These are phyloP conservation scores for Berberis thunbergii DNA, from an alignment of 164 flowering plant species.

Conservation along the genomic window DNA sequence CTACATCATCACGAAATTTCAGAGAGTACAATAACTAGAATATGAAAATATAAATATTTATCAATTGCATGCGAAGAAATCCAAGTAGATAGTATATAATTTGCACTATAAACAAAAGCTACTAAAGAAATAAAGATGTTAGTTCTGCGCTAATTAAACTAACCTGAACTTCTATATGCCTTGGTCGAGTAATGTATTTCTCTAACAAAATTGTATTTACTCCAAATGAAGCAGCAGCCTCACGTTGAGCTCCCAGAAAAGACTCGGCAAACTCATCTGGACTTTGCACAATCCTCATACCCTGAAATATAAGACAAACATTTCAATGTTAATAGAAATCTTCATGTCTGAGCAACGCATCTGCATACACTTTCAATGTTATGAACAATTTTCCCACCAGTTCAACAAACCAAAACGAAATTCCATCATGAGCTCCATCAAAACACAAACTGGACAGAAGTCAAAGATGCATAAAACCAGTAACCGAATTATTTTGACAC, in stretches of 20 bases:
- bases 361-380: too few relatives aligned
- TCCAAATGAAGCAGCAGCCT: conserved; percentile 98
- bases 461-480: too few relatives aligned
- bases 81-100: too few relatives aligned
- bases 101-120: not conserved
- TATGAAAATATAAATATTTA: not conserved
- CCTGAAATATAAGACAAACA: conserved; percentile 33
- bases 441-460: too few relatives aligned
- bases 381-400: too few relatives aligned
- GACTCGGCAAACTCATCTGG: conserved; percentile 75
- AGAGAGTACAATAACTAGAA: not conserved
- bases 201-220: conserved; percentile 74
- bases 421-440: too few relatives aligned
- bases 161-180: conserved; percentile 99
- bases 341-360: too few relatives aligned
- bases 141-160: not conserved
- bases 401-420: too few relatives aligned
- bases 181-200: conserved; percentile 88
- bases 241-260: conserved; percentile 90
- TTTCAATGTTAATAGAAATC: not conserved
- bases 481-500: too few relatives aligned
- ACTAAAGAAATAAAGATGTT: not conserved
- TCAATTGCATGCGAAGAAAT: not conserved
- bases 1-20: conserved; percentile 21
- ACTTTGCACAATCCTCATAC: conserved; percentile 88